Evolutionary conservation across 1,139 yeast genomes (phyloP).

Genomic region (Pichia norvegensis): DNA sequence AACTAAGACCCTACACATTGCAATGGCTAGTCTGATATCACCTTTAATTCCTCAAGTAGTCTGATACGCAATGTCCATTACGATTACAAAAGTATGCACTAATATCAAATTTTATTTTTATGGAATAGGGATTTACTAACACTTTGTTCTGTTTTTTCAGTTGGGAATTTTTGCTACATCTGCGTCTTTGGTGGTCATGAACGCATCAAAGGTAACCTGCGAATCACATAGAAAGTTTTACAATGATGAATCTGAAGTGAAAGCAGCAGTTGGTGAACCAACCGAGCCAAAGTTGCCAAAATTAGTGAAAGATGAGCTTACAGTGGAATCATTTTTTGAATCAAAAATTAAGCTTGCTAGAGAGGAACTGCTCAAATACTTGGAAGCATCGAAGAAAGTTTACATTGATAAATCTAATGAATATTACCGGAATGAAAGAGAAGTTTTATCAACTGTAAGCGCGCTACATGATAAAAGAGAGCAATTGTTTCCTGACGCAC

Average conservation of each 20-base stretch:
- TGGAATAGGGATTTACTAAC: background rate
- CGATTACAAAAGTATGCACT: background rate
- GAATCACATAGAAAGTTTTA: slow-evolving; percentile 42
- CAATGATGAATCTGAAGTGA: slow-evolving; percentile 43
- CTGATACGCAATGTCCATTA: background rate
- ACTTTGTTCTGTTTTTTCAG: background rate
- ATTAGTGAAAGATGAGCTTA: slow-evolving; percentile 45
- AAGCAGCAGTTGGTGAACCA: slow-evolving; percentile 36
- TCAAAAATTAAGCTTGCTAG: slow-evolving; percentile 42
- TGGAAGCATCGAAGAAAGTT: slow-evolving; percentile 29
- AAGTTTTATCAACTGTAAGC: slow-evolving; percentile 60
- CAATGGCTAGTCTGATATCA: background rate
- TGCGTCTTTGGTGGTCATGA: slow-evolving; percentile 3
- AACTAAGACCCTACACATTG: background rate
- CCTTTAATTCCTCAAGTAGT: no score
- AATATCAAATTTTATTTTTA: no score
- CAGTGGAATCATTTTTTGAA: slow-evolving; percentile 54
- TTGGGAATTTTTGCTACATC: slow-evolving; percentile 11
- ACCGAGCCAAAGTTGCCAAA: slow-evolving; percentile 20
- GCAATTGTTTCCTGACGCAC: slow-evolving; percentile 66
- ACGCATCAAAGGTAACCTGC: slow-evolving; percentile 2
- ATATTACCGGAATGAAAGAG: slow-evolving; percentile 46
- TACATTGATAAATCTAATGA: slow-evolving; percentile 36
- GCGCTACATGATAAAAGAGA: slow-evolving; percentile 65
- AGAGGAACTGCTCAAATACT: slow-evolving; percentile 28